phyloP scores from a whole-genome alignment of 305 asterid species.

The Fraxinus greggii region DNA sequence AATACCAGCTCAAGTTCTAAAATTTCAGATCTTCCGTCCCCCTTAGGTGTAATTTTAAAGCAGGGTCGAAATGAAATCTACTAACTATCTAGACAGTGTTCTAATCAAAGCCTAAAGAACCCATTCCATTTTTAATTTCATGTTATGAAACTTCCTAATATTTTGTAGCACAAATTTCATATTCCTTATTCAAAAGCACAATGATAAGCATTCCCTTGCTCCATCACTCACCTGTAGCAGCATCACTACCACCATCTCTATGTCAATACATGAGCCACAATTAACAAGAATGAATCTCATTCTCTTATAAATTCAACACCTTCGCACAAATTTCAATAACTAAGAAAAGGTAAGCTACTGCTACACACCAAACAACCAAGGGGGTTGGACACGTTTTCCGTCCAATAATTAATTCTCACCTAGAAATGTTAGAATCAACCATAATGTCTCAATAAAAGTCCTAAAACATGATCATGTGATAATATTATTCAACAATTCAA shows the following conservation, averaged over 20 bases:
- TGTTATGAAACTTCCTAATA: not conserved
- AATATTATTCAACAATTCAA: not conserved
- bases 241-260: not conserved
- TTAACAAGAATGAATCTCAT: not conserved
- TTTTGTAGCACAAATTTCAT: not conserved
- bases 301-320: not conserved
- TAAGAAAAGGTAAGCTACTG: not conserved
- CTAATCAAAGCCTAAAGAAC: not conserved
- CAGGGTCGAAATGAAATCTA: not conserved
- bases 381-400: not conserved
- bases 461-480: not conserved
- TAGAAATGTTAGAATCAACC: not conserved
- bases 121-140: not conserved
- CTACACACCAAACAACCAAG: not conserved
- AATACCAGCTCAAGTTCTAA: not conserved
- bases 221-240: not conserved
- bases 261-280: not conserved
- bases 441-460: not conserved
- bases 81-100: not conserved
- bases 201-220: not conserved
- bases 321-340: not conserved
- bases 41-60: not conserved
- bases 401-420: not conserved
- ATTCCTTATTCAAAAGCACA: not conserved
- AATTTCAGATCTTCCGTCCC: not conserved